These are phyloP conservation scores for Favolaschia claudopus DNA, from an alignment of 768 basidiomycete genomes.

Conservation along the genomic window DNA sequence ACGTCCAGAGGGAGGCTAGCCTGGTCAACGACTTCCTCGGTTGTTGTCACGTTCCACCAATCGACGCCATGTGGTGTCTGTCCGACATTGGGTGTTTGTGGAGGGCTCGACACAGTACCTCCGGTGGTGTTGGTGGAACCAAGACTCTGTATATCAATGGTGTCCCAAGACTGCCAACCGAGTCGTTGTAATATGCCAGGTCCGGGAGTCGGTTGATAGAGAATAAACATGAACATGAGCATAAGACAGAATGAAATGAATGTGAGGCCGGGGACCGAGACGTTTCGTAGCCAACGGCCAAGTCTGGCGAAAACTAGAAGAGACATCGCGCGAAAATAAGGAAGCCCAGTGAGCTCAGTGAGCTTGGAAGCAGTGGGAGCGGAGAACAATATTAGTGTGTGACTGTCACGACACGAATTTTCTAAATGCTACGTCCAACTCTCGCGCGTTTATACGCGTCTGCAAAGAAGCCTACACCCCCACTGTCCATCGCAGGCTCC, in stretches of 20 bases:
- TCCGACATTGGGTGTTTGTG: constrained; percentile 12
- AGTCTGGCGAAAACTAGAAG: constrained; percentile 26
- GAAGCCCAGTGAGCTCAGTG: neutral
- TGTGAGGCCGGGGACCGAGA: constrained; percentile 65
- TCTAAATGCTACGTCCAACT: constrained; percentile 22
- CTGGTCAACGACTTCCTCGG: constrained; percentile 54
- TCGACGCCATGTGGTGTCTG: constrained; percentile 50
- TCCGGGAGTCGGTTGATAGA: constrained; percentile 80
- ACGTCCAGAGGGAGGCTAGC: constrained; percentile 80
- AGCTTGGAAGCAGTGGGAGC: neutral
- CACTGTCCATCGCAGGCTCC: neutral
- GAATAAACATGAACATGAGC: constrained; percentile 79
- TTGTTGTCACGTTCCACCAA: constrained; percentile 77
- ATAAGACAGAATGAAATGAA: constrained; percentile 73
- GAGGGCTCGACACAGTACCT: constrained; percentile 12
- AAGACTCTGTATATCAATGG: too few relatives aligned
- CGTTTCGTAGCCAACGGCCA: constrained; percentile 59
- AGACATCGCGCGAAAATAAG: constrained; percentile 13
- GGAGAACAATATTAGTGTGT: too few relatives aligned
- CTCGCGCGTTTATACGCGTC: constrained; percentile 32
- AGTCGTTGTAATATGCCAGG: constrained; percentile 73
- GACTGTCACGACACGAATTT: too few relatives aligned
- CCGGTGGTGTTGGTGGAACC: constrained; percentile 24
- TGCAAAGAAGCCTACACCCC: constrained; percentile 29
- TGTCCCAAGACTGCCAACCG: too few relatives aligned